phyloP scores from a whole-genome alignment of 257 asterid genomes.

The Ehretia macrophylla region DNA sequence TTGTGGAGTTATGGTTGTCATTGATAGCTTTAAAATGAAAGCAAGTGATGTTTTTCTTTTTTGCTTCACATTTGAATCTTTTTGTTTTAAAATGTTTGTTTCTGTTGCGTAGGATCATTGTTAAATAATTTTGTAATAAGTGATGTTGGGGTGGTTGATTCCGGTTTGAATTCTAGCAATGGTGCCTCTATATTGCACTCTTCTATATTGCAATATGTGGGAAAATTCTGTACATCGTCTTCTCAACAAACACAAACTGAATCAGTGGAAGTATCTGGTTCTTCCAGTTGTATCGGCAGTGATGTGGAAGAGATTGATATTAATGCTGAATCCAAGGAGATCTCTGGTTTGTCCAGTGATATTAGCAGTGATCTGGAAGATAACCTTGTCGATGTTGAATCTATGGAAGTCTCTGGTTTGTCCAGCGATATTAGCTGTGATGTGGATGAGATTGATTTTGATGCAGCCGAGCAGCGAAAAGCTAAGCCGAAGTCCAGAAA shows the following conservation, averaged over 20 bases:
- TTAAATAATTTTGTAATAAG: constrained; percentile 9
- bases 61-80: not conserved
- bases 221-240: constrained; percentile 33
- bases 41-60: not conserved
- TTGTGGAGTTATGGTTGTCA: not conserved
- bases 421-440: constrained; percentile 23
- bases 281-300: constrained; percentile 19
- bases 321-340: constrained; percentile 23
- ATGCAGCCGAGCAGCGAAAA: constrained; percentile 28
- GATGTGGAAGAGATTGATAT: constrained; percentile 30
- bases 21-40: not conserved
- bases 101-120: constrained; percentile 26
- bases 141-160: constrained; percentile 17
- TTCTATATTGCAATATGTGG: constrained; percentile 19
- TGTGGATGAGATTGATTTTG: constrained; percentile 24
- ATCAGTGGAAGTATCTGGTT: constrained; percentile 26
- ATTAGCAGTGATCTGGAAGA: constrained; percentile 28
- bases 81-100: constrained; percentile 9
- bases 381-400: constrained; percentile 25
- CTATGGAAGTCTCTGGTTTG: constrained; percentile 28
- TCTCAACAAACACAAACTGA: constrained; percentile 26
- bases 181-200: constrained; percentile 11
- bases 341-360: constrained; percentile 28
- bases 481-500: constrained; percentile 25
- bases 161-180: constrained; percentile 17